Conservation (phyloP, 352 stramenopile genomes). For the Pythium sp. region DNA sequence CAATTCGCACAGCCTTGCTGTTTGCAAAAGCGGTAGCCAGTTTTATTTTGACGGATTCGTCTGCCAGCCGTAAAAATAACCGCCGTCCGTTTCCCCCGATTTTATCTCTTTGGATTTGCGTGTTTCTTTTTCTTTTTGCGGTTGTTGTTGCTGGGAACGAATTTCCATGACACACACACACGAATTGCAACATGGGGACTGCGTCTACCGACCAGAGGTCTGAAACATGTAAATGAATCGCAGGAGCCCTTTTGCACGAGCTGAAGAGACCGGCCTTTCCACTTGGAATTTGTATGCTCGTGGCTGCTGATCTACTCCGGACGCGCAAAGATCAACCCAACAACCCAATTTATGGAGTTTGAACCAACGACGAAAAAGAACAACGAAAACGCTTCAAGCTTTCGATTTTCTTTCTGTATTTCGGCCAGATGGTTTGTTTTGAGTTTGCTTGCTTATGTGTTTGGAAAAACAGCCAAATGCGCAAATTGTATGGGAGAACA, state of each 20-base stretch:
- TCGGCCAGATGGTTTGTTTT: not conserved
- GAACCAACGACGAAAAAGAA: constrained; percentile 1
- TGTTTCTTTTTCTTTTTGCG: not conserved
- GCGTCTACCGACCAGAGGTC: constrained; percentile 5
- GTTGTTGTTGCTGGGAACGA: constrained; percentile 4
- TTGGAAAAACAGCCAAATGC: not conserved
- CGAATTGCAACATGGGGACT: not conserved
- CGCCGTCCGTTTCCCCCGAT: not conserved
- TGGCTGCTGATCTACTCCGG: constrained; percentile 7
- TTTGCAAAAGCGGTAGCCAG: not conserved
- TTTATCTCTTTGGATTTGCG: constrained; percentile 5
- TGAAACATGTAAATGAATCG: constrained; percentile 17
- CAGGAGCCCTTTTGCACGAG: not conserved
- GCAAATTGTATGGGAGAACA: not conserved
- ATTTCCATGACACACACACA: not conserved
- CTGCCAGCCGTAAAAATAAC: not conserved
- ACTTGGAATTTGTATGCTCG: constrained; percentile 3
- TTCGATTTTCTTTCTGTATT: constrained; percentile 2
- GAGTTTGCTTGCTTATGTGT: constrained; percentile 1
- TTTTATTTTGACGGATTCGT: not conserved
- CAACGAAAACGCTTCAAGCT: constrained; percentile 4
- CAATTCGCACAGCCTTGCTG: not conserved
- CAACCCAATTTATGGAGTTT: not conserved
- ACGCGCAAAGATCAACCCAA: not conserved
- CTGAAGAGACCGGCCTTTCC: not conserved